Conservation (phyloP, 768 basidiomycete genomes). For the Mycena olivaceomarginata region DNA sequence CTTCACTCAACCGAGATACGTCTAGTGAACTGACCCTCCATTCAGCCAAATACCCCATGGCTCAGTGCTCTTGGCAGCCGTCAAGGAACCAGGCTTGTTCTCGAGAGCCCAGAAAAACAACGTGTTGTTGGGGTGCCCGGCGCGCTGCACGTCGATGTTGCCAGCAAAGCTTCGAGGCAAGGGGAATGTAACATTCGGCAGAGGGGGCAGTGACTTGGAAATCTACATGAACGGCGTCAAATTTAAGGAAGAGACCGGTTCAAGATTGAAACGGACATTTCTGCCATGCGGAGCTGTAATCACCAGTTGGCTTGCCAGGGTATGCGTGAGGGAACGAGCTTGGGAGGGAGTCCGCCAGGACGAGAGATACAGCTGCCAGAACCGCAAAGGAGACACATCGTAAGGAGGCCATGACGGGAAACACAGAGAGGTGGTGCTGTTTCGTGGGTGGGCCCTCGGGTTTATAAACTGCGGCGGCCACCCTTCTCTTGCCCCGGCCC, state of each 20-base stretch:
- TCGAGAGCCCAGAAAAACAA: conserved; percentile 83
- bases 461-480: conserved; percentile 22
- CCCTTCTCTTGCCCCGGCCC: background rate
- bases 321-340: conserved; percentile 69
- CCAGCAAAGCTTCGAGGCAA: conserved; percentile 75
- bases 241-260: background rate
- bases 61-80: conserved; percentile 59
- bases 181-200: conserved; percentile 79
- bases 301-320: conserved; percentile 65
- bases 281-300: conserved; percentile 78
- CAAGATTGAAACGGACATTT: conserved; percentile 63
- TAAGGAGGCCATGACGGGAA: conserved; percentile 49
- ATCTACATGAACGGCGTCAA: conserved; percentile 58
- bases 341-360: conserved; percentile 56
- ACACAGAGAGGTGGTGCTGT: conserved; percentile 12
- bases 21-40: conserved; percentile 71
- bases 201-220: conserved; percentile 72
- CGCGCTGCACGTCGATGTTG: conserved; percentile 77
- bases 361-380: conserved; percentile 47
- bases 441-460: background rate
- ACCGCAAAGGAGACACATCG: conserved; percentile 50
- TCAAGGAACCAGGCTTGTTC: conserved; percentile 73
- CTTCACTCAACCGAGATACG: background rate
- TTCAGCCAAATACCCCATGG: conserved; percentile 88
- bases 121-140: conserved; percentile 77